A percentile compares a stretch with the other conserved stretches of the same genome.
These are phyloP conservation scores for Ophiostoma perfectum DNA, from an alignment of 2,329 filamentous ascomycete species.

Conservation along the genomic window DNA sequence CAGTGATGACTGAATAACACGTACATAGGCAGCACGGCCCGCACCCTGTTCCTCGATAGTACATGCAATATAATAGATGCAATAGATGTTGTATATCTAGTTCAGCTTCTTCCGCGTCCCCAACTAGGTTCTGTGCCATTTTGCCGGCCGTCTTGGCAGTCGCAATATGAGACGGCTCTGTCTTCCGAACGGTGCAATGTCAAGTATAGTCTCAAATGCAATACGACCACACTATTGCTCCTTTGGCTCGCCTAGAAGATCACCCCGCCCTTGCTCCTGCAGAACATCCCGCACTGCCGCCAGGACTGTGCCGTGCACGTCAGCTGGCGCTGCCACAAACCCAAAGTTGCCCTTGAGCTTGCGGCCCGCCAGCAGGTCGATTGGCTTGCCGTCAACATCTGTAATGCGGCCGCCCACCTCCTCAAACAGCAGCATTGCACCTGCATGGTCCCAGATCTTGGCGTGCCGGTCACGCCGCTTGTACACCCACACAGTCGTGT, in stretches of 20 bases:
- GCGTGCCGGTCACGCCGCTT: conserved; percentile 42
- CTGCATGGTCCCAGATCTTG: conserved; percentile 57
- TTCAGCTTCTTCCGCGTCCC: not conserved
- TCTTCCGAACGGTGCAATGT: not conserved
- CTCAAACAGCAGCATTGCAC: conserved; percentile 54
- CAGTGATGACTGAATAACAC: too few species aligned
- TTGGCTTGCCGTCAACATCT: conserved; percentile 47
- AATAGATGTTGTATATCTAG: not conserved
- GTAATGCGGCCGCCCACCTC: conserved; percentile 53
- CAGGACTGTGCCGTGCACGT: conserved; percentile 42
- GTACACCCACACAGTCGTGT: conserved; percentile 55
- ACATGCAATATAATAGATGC: not conserved
- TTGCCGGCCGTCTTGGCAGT: conserved; percentile 3
- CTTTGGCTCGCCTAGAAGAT: conserved; percentile 15
- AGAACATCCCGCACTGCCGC: conserved; percentile 26
- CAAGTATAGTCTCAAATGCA: not conserved
- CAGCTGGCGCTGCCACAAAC: conserved; percentile 49
- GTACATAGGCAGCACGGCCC: not conserved
- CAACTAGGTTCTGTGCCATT: not conserved
- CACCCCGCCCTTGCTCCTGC: conserved; percentile 22
- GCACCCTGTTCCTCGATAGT: not conserved
- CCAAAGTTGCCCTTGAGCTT: conserved; percentile 49
- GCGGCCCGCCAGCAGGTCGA: conserved; percentile 47
- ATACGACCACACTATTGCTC: conserved; percentile 5
- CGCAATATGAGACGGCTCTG: not conserved